These are phyloP conservation scores for Candida neerlandica DNA, from an alignment of 1,139 yeast genomes.

Conservation along the genomic window DNA sequence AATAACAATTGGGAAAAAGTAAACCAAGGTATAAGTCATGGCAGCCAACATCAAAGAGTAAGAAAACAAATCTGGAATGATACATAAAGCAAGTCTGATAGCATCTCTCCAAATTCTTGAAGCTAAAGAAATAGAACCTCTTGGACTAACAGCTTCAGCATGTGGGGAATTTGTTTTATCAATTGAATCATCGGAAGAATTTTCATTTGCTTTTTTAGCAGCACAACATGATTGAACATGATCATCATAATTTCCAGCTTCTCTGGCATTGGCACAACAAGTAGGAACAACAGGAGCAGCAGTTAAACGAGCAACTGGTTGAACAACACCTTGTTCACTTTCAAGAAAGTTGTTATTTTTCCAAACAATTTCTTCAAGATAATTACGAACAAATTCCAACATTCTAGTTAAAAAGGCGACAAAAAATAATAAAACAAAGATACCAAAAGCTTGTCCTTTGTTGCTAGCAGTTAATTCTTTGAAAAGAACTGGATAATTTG, in stretches of 20 bases:
- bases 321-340: slow-evolving; percentile 14
- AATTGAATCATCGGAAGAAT: slow-evolving; percentile 7
- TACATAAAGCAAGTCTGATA: slow-evolving; percentile 55
- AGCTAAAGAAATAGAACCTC: slow-evolving; percentile 21
- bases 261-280: slow-evolving; percentile 8
- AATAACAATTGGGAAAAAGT: slow-evolving; percentile 70
- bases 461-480: slow-evolving; percentile 50
- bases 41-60: slow-evolving; percentile 78
- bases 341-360: slow-evolving; percentile 33
- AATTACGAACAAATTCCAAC: slow-evolving; percentile 57
- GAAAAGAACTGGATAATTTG: slow-evolving; percentile 64
- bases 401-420: slow-evolving; percentile 62
- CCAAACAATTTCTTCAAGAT: slow-evolving; percentile 70
- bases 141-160: not conserved
- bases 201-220: not conserved
- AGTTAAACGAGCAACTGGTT: slow-evolving; percentile 12
- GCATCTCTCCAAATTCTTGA: slow-evolving; percentile 49
- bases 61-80: slow-evolving; percentile 64
- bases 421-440: slow-evolving; percentile 60
- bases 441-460: slow-evolving; percentile 70
- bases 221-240: slow-evolving; percentile 4
- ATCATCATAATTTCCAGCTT: slow-evolving; percentile 4
- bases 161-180: slow-evolving; percentile 7
- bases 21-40: slow-evolving; percentile 66
- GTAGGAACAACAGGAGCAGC: slow-evolving; percentile 4